Percentiles rank a stretch among this genome's conserved stretches.
Conservation (phyloP, 495 filamentous ascomycete genomes). For the Aspergillus panamensis region DNA sequence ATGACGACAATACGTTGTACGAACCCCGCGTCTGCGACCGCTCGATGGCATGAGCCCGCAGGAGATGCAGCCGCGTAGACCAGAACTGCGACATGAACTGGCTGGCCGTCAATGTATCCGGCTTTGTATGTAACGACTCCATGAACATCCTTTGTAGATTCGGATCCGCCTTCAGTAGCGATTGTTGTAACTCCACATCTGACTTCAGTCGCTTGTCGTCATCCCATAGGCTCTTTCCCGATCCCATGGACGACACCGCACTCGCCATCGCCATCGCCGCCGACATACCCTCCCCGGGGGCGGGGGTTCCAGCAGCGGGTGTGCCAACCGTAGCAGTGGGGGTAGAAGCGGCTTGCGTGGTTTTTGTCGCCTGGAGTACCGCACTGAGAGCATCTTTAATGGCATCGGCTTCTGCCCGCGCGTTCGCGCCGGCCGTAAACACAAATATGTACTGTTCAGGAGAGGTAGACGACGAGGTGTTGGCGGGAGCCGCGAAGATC, state of each 20-base stretch:
- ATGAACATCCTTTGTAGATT: conserved; percentile 73
- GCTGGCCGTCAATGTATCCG: conserved; percentile 68
- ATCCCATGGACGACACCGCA: conserved; percentile 43
- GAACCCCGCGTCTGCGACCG: conserved; percentile 75
- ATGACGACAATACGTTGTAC: conserved; percentile 88
- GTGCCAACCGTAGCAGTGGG: conserved; percentile 20
- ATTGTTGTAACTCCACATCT: conserved; percentile 78
- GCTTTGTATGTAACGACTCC: conserved; percentile 72
- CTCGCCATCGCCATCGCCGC: conserved; percentile 60
- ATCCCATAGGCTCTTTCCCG: conserved; percentile 57
- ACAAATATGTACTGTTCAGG: conserved; percentile 74
- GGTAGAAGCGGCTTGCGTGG: conserved; percentile 40
- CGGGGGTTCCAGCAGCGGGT: conserved; percentile 12
- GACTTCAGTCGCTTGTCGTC: conserved; percentile 70
- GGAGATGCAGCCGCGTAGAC: conserved; percentile 76
- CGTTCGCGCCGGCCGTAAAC: conserved; percentile 73
- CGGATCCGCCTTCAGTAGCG: conserved; percentile 72
- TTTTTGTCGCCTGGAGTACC: conserved; percentile 67
- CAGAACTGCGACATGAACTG: conserved; percentile 90
- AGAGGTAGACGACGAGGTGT: conserved; percentile 45
- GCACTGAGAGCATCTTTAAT: conserved; percentile 79
- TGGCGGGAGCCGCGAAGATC: conserved; percentile 66
- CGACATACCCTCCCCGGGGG: conserved; percentile 42
- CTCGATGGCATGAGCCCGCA: conserved; percentile 89
- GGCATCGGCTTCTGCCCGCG: conserved; percentile 76